Evolutionary conservation across 2,329 filamentous ascomycete genomes (phyloP), one percentile per base, ranked within the genome.

Genomic region (Aspergillus novoparasiticus): DNA sequence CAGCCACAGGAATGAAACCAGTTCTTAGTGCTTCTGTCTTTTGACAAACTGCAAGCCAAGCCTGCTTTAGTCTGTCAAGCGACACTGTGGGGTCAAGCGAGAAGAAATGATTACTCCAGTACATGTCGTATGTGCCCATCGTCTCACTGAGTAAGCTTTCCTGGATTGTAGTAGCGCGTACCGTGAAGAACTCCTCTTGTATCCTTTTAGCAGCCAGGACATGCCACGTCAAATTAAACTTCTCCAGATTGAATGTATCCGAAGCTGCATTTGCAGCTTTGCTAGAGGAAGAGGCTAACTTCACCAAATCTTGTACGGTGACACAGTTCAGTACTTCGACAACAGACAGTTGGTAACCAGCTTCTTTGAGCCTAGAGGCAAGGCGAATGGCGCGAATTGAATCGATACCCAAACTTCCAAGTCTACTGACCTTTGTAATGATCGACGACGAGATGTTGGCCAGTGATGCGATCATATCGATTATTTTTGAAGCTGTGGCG

Each of bases 91-190:
- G 54, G 26, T 70, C 67, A 21, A 80, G 69, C 11, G 69, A 66
- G 58, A 80, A 78, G 36, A 79, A 71, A 16, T 75, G 75, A 55
- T 79, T 77, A 34, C 76, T 76, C 78, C 78, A 80, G 64, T 81
- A 80, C 53, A 76, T 72, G 28, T 73, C 69, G 5, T 72, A 69
- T 21, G 72, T 75, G 6, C 74, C 67, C 74, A 80, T 76, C 1
- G 76, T 79, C 69, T 81, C 79, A 36, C 74, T 75, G 9, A 80
- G 66, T 26, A 80, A 66, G 32, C 76, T 76, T 57, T 80, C 78
- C 60, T 80, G 78, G 16, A 80, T 68, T 1, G 76, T 73, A 6
- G 76, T 76, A 12, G 76, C 68, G 1, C 72, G 73, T 10, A 75
- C 56, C 19, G 74, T 64, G 43, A 67, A 53, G 45, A 72, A 69